Base-by-base conservation (phyloP, 805 yeast species). In the Metschnikowia sp. region DNA sequence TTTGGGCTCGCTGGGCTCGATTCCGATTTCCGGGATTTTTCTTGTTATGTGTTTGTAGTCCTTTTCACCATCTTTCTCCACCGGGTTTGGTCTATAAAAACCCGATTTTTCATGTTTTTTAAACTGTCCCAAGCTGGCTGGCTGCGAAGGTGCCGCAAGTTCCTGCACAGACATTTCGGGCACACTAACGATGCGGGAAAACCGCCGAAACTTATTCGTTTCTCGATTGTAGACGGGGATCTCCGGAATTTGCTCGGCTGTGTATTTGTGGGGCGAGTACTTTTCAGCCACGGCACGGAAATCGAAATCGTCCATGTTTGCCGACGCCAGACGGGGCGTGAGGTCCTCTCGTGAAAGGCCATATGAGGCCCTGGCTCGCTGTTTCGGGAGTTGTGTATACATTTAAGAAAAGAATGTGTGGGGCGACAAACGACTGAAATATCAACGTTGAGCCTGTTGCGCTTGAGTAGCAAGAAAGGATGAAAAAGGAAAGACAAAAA, bases 201-300 rank as follows among this genome's bases (percentile, higher is more conserved):
- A 59, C 31, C 58, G 54, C 38, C 53, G 54, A 39, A 64, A 50
- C 31, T 42, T 48, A 8, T 68, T 67, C 13, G 55, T 57, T 32
- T 48, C 52, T 10, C 50, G 47, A 41, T 55, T 51, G 45, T 58
- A 57, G 1, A 61, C 53, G 15, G 68, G 69, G 10, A 63, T 48
- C 10, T 45, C 48, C 8, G 74, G 75, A 10, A 72, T 57, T 36
- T 70, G 74, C 4, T 32, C 31, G 8, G 53, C 36, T 2, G 58
- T 49, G 43, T 51, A 54, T 10, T 50, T 51, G 10, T 64, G 63
- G 2, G 72, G 72, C 41, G 55, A 50, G 50, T 58, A 67, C 1
- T 66, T 48, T 18, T 51, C 52, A 8, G 65, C 58, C 10, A 69
- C 74, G 33, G 57, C 54, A 10, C 59, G 45, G 18, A 67, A 45